Base-by-base conservation (phyloP, 2,329 filamentous ascomycete species). In the Eutypella sp. region DNA sequence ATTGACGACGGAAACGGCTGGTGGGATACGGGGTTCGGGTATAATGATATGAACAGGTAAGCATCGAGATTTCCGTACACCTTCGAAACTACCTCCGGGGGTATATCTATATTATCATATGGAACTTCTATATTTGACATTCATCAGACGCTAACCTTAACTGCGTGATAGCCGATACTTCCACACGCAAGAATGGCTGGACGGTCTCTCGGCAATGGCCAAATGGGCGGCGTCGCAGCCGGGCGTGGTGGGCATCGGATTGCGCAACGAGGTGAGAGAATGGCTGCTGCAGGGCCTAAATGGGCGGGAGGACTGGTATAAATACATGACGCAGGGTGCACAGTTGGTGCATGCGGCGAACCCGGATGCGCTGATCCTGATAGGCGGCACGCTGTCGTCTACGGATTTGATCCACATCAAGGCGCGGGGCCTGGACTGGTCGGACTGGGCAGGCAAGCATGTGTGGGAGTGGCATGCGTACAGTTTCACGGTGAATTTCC, bases 401-500 rank as follows among this genome's bases (percentile, higher is more conserved):
- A 79, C 76, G 13, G 77, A 82, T 56, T 65, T 82, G 24, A 67
- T 67, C 5, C 71, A 69, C 48, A 49, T 79, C 27, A 60, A 66
- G 24, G 52, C 48, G 27, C 56, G 57, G 23, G 58, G 55, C 39
- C 66, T 80, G 45, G 71, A 78, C 59, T 70, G 67, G 39, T 59
- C 59, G 3, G 65, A 58, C 10, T 78, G 73, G 71, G 46, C 53
- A 6, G 67, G 66, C 34, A 82, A 82, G 62, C 69, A 77, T 53
- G 76, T 81, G 11, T 82, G 77, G 76, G 79, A 82, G 62, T 72
- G 76, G 56, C 79, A 82, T 63, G 69, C 73, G 24, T 82, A 82
- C 67, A 67, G 66, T 47, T 81, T 76, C 62, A 78, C 75, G 22
- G 67, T 75, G 11, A 75, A 68, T 3, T 75, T 69, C 49, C 66